Percentiles rank a stretch among this genome's conserved stretches.
These are phyloP conservation scores for Sclerotinia trifoliorum DNA, from an alignment of 2,329 filamentous ascomycete species.

Conservation along the genomic window DNA sequence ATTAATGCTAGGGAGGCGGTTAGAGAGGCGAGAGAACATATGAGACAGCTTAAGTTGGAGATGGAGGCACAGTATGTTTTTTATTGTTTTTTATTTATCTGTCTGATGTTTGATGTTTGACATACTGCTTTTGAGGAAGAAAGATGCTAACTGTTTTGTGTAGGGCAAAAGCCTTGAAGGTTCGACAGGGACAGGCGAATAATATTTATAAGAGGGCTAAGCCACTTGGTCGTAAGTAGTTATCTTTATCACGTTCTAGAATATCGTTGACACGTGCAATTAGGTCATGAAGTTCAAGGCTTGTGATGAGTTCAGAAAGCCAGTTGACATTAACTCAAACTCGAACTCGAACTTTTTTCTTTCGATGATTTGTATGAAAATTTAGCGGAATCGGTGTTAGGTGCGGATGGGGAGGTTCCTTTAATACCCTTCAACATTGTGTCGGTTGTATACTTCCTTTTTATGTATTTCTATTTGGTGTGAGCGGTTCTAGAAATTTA, in stretches of 20 bases:
- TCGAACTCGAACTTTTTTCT: neutral
- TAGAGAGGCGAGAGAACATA: slow-evolving; percentile 17
- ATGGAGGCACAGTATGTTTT: slow-evolving; percentile 14
- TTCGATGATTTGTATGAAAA: neutral
- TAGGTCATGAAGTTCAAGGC: slow-evolving; percentile 14
- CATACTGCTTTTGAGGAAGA: neutral
- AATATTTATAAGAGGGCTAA: slow-evolving; percentile 20
- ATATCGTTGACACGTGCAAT: neutral
- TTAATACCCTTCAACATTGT: neutral
- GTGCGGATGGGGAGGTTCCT: too few species aligned
- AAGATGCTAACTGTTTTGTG: slow-evolving; percentile 7
- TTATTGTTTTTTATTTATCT: too few species aligned
- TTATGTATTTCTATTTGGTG: neutral
- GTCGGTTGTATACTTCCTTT: neutral
- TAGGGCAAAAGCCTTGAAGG: slow-evolving; percentile 15
- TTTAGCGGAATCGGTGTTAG: neutral
- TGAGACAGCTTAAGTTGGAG: slow-evolving; percentile 10
- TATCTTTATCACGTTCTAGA: neutral
- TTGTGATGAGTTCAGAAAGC: neutral
- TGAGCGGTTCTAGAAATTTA: too few species aligned
- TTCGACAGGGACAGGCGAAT: slow-evolving; percentile 18
- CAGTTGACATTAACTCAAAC: neutral
- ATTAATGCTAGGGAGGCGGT: slow-evolving; percentile 17
- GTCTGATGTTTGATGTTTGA: too few species aligned
- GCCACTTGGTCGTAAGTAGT: slow-evolving; percentile 22